Evolutionary conservation across 225 moss, liverwort and hornwort genomes (phyloP).

Genomic region (Climacium dendroides): DNA sequence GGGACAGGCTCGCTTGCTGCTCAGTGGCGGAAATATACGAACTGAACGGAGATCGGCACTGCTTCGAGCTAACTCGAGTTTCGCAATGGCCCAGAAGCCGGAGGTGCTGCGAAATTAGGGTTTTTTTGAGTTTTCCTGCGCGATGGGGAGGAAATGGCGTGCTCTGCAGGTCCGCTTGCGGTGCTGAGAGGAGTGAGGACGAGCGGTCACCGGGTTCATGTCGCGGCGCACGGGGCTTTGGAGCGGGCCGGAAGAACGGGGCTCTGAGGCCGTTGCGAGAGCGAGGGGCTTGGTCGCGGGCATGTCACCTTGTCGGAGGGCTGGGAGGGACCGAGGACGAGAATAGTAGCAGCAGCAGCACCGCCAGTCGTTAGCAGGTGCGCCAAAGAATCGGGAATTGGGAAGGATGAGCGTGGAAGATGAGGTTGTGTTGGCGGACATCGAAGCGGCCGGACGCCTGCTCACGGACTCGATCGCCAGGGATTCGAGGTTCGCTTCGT

Average conservation of each 20-base stretch:
- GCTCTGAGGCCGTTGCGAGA: background rate
- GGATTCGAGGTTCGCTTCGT: conserved; percentile 71
- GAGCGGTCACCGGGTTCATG: background rate
- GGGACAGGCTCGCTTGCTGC: background rate
- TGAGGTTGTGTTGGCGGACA: conserved; percentile 78
- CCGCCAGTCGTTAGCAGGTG: background rate
- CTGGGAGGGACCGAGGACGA: background rate
- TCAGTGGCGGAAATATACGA: background rate
- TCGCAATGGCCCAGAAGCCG: background rate
- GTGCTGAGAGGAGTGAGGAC: background rate
- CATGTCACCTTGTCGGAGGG: background rate
- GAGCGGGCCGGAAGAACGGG: background rate
- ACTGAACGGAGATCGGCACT: background rate
- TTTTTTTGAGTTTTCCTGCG: background rate
- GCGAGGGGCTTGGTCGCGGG: background rate
- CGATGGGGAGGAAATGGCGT: background rate
- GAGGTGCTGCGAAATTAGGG: conserved; percentile 1
- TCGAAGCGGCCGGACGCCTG: conserved; percentile 89
- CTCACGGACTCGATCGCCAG: conserved; percentile 78
- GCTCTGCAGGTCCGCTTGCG: background rate
- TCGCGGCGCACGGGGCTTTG: background rate
- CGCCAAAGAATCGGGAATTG: background rate
- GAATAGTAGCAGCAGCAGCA: background rate
- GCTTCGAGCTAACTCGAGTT: background rate
- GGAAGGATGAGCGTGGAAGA: conserved; percentile 69